phyloP scores from a whole-genome alignment of 345 rosid genomes.

The Draba incana region DNA sequence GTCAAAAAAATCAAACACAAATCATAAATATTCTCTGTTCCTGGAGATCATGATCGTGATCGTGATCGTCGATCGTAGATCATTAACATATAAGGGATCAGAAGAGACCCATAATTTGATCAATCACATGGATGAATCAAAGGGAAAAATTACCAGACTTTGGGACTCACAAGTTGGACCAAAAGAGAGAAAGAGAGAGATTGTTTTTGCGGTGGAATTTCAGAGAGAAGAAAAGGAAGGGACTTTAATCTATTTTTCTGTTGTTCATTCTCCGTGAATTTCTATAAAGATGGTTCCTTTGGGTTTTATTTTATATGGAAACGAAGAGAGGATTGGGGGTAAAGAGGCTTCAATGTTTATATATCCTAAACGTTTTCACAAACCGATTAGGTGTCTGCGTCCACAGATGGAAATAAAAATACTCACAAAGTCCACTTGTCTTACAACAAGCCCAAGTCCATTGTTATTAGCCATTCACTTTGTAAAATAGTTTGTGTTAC shows the following conservation, averaged over 20 bases:
- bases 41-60: slow-evolving; percentile 17
- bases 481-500: background rate
- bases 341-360: slow-evolving; percentile 9
- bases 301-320: slow-evolving; percentile 14
- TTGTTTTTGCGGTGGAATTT: slow-evolving; percentile 17
- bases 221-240: slow-evolving; percentile 30
- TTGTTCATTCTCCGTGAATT: slow-evolving; percentile 35
- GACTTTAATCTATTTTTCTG: slow-evolving; percentile 16
- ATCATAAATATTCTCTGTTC: background rate
- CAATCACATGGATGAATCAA: slow-evolving; percentile 20
- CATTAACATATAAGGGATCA: slow-evolving; percentile 26
- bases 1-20: background rate
- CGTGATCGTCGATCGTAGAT: slow-evolving; percentile 29
- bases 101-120: slow-evolving; percentile 1
- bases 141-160: slow-evolving; percentile 36
- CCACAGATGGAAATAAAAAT: slow-evolving; percentile 7
- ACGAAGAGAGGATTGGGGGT: slow-evolving; percentile 17
- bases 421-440: slow-evolving; percentile 26
- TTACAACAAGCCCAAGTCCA: slow-evolving; percentile 30
- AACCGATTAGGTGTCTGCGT: slow-evolving; percentile 27
- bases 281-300: slow-evolving; percentile 20
- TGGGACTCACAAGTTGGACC: slow-evolving; percentile 41
- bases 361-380: slow-evolving; percentile 15
- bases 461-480: background rate
- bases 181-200: slow-evolving; percentile 7